Base-by-base conservation (phyloP, 225 moss, liverwort and hornwort species). In the Pleurozium schreberi region DNA sequence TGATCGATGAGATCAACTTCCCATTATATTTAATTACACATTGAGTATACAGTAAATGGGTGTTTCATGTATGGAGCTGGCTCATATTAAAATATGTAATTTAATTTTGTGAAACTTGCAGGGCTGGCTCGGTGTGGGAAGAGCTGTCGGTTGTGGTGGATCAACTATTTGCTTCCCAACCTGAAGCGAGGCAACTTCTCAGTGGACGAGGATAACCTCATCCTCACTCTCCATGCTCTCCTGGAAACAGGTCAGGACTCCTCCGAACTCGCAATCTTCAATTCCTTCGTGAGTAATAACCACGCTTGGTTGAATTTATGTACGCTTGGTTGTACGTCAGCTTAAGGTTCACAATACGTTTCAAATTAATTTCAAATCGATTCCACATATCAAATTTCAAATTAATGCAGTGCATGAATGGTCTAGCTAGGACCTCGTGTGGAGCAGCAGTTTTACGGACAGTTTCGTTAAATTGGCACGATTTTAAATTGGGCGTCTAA, bases 101-200 rank as follows among this genome's bases (percentile, higher is more conserved):
- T n/a, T n/a, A 61, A 47, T 60, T 10, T 3, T 47, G 59, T 80
- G 43, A 20, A 30, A 74, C 71, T 38, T 64, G 34, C 90, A 96
- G 95, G 95, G 68, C 85, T 96, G 17, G 49, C 80, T 78, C 91
- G 95, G 25, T 95, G 93, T 86, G 95, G 95, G 52, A 96, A 96
- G 89, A 96, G 95, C 67, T 96, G 95, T 82, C 89, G 95, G 83
- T 83, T 96, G 83, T 90, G 95, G 26, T 96, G 95, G 95, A 93
- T 91, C 66, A 96, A 96, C 75, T 96, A 96, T 58, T 92, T 96
- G 42, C 91, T 91, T 38, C 95, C 95, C 21, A 89, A 93, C 20
- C 79, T 96, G 53, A 96, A 96, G 92, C 89, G 90, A 52, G 95
- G 95, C 52, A 92, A 92, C 63, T 93, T 95, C 88, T 94, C 95